Evolutionary conservation across 768 basidiomycete genomes (phyloP).

Genomic region (Strobilomyces echinocephalus): DNA sequence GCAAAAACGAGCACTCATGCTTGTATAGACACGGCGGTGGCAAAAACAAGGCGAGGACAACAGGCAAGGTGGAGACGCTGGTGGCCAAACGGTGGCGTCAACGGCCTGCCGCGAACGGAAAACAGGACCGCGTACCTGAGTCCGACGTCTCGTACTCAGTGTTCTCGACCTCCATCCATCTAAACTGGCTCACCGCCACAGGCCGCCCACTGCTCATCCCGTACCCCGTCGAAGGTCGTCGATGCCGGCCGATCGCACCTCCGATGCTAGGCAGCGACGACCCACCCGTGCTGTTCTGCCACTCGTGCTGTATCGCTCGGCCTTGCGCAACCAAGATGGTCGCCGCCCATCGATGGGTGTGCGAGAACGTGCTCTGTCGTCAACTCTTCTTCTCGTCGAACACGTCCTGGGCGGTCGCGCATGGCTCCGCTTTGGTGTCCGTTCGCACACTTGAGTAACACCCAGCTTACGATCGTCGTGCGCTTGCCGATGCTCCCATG

Average conservation of each 20-base stretch:
- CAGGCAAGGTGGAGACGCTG: no score
- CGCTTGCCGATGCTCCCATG: conserved; percentile 40
- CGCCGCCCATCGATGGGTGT: conserved; percentile 67
- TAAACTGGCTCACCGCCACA: conserved; percentile 44
- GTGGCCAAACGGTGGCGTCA: no score
- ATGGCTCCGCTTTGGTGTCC: conserved; percentile 34
- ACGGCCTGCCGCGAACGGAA: no score
- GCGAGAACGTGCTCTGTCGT: conserved; percentile 22
- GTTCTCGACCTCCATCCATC: conserved; percentile 42
- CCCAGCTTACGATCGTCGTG: conserved; percentile 47
- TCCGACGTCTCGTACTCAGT: conserved; percentile 38
- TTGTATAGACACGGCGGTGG: no score
- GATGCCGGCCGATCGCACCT: conserved; percentile 62
- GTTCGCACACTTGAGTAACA: conserved; percentile 36
- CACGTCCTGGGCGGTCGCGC: conserved; percentile 12
- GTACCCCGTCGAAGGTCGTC: conserved; percentile 69
- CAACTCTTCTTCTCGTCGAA: conserved; percentile 19
- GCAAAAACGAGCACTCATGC: no score
- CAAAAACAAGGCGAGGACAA: no score
- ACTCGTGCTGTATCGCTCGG: conserved; percentile 58
- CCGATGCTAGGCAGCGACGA: conserved; percentile 43
- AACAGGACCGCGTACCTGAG: no score
- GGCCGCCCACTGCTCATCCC: conserved; percentile 30
- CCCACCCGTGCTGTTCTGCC: conserved; percentile 74
- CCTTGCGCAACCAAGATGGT: conserved; percentile 71